Conservation (phyloP, 352 stramenopile species). For the Phytophthora syringae region DNA sequence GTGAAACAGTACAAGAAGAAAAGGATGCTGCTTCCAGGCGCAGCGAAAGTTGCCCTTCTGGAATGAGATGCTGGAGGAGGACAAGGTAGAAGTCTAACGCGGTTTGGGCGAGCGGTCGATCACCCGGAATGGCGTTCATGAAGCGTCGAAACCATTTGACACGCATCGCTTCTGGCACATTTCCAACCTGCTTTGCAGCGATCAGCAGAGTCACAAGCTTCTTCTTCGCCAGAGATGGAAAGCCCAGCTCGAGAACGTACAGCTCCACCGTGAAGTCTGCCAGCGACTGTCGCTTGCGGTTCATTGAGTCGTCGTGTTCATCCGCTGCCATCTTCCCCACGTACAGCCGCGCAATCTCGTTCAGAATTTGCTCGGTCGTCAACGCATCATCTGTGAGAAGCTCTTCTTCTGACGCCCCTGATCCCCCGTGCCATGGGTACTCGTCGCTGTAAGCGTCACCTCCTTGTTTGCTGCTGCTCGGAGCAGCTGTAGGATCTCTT, state of each 20-base stretch:
- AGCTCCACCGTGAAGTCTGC: constrained; percentile 61
- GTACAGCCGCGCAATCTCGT: constrained; percentile 72
- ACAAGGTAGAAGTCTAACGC: constrained; percentile 68
- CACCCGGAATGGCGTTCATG: constrained; percentile 43
- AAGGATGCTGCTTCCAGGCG: constrained; percentile 58
- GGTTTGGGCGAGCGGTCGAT: constrained; percentile 43
- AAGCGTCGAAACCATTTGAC: constrained; percentile 78
- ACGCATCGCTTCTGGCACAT: constrained; percentile 52
- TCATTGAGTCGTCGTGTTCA: constrained; percentile 36
- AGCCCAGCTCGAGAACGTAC: constrained; percentile 73
- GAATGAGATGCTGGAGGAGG: constrained; percentile 54
- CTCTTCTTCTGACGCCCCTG: constrained; percentile 14
- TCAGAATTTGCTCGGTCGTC: constrained; percentile 43
- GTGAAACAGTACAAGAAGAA: constrained; percentile 50
- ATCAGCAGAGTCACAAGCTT: constrained; percentile 59
- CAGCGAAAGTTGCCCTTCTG: constrained; percentile 43
- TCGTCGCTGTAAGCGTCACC: neutral
- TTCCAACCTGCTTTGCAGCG: constrained; percentile 46
- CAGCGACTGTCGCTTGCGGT: constrained; percentile 49
- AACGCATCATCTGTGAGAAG: constrained; percentile 18
- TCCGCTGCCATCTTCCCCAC: constrained; percentile 62
- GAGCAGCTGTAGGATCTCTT: constrained; percentile 38
- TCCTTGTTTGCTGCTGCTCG: constrained; percentile 19
- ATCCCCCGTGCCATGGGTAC: neutral
- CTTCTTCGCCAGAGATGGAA: constrained; percentile 59